phyloP scores from a whole-genome alignment of 139 green algal species.

The Gonium pectorale region DNA sequence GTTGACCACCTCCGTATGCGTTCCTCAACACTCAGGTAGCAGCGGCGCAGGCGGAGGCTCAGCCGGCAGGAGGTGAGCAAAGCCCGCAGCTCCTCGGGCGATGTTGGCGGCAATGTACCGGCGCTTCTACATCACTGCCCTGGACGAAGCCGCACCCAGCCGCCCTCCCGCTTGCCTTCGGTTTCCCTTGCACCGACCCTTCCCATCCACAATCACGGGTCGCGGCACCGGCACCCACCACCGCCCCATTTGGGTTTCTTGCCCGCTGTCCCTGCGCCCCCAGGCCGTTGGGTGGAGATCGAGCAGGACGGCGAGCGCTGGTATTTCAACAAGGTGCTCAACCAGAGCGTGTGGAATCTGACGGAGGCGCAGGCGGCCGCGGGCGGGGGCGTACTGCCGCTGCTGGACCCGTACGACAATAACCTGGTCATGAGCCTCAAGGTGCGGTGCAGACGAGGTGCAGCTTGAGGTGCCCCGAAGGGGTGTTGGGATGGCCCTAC shows the following conservation, averaged over 20 bases:
- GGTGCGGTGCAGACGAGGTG: too few relatives aligned
- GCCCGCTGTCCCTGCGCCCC: neutral
- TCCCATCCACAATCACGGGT: too few relatives aligned
- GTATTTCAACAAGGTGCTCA: conserved; percentile 65
- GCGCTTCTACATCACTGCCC: too few relatives aligned
- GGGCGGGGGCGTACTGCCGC: conserved; percentile 53
- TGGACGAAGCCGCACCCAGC: too few relatives aligned
- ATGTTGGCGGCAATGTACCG: too few relatives aligned
- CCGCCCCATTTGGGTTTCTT: neutral
- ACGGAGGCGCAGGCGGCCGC: conserved; percentile 54
- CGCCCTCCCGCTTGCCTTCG: too few relatives aligned
- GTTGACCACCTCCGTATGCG: too few relatives aligned
- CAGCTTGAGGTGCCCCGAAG: neutral
- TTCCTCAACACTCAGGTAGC: neutral
- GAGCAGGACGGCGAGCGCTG: conserved; percentile 54
- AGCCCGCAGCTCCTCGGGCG: too few relatives aligned
- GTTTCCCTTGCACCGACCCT: too few relatives aligned
- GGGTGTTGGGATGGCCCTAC: neutral
- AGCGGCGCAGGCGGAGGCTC: conserved; percentile 16
- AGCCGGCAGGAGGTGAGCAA: conserved; percentile 27
- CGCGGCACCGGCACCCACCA: neutral
- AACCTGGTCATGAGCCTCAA: conserved; percentile 71
- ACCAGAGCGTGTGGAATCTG: conserved; percentile 56
- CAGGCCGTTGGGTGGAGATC: conserved; percentile 55
- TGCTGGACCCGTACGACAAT: conserved; percentile 88